Evolutionary conservation across 441 rosid genomes (phyloP).

Genomic region (Gossypium davidsonii): DNA sequence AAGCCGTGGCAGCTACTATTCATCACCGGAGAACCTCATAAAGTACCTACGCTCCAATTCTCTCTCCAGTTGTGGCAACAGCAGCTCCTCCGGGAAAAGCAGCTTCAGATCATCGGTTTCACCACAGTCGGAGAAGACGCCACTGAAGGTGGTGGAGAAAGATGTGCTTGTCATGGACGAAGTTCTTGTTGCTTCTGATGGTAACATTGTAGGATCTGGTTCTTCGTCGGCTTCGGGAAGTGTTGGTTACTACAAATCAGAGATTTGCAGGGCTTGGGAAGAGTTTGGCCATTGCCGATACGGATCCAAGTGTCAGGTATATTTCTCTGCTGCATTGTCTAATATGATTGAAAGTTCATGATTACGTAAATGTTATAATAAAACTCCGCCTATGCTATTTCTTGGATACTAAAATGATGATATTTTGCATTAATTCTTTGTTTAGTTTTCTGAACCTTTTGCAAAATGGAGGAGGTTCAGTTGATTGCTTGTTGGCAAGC

Average conservation of each 20-base stretch:
- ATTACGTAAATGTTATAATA: not conserved
- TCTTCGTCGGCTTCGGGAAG: constrained; percentile 19
- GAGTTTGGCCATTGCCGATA: constrained; percentile 38
- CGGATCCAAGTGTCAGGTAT: constrained; percentile 37
- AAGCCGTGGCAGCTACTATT: constrained; percentile 13
- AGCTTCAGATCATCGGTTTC: constrained; percentile 22
- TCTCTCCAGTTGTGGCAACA: constrained; percentile 5
- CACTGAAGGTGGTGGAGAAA: constrained; percentile 26
- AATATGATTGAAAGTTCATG: not conserved
- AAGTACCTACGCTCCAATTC: constrained; percentile 21
- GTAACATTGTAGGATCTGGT: constrained; percentile 15
- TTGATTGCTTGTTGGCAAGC: not conserved
- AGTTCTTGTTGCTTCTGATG: constrained; percentile 36
- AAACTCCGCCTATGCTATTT: not conserved
- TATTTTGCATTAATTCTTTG: constrained; percentile 1
- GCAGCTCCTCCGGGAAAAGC: constrained; percentile 17
- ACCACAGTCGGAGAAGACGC: constrained; percentile 21
- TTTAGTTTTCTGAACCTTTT: not conserved
- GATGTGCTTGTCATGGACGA: constrained; percentile 63
- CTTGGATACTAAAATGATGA: not conserved
- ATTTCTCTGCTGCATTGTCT: not conserved
- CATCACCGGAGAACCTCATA: constrained; percentile 18
- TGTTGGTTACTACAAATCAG: constrained; percentile 25
- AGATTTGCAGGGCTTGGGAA: constrained; percentile 40
- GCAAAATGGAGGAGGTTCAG: not conserved